Evolutionary conservation across 139 green algal genomes (phyloP).

Genomic region (Monoraphidium neglectum): DNA sequence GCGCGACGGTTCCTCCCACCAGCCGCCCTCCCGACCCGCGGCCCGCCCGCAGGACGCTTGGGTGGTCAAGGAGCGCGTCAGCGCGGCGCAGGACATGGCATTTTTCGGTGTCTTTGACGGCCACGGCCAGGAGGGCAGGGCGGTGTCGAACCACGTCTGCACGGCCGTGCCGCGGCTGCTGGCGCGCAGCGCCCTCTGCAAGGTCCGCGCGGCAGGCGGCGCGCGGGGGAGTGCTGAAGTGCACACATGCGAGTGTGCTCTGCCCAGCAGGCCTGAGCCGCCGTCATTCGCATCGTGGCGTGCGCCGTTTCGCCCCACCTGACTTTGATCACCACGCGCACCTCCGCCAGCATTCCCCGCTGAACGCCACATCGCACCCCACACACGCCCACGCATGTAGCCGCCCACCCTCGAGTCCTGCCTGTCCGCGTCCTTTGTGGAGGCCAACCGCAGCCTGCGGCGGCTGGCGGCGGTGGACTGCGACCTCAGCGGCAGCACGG

Average conservation of each 20-base stretch:
- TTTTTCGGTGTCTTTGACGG: constrained; percentile 59
- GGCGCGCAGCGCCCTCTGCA: background rate
- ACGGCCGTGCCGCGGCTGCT: constrained; percentile 33
- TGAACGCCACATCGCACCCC: background rate
- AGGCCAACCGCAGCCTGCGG: constrained; percentile 19
- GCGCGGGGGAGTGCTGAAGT: background rate
- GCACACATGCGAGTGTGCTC: constrained; percentile 6
- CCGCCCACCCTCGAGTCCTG: constrained; percentile 11
- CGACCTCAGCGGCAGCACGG: constrained; percentile 36
- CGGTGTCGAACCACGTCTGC: constrained; percentile 28
- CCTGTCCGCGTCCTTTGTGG: constrained; percentile 24
- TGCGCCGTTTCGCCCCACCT: background rate
- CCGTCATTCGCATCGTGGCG: too few species aligned
- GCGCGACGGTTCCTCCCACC: background rate
- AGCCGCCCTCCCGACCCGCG: background rate
- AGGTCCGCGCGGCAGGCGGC: constrained; percentile 13
- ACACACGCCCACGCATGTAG: too few species aligned
- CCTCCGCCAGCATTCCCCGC: constrained; percentile 10
- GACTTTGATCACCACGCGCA: background rate
- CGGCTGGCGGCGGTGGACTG: constrained; percentile 1
- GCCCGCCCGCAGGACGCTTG: constrained; percentile 53
- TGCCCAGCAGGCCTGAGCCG: too few species aligned
- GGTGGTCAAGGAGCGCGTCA: constrained; percentile 37
- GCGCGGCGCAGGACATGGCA: constrained; percentile 7
- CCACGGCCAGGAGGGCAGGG: constrained; percentile 46